Evolutionary conservation across 225 moss, liverwort and hornwort genomes (phyloP).

Genomic region (Neckera pumila): DNA sequence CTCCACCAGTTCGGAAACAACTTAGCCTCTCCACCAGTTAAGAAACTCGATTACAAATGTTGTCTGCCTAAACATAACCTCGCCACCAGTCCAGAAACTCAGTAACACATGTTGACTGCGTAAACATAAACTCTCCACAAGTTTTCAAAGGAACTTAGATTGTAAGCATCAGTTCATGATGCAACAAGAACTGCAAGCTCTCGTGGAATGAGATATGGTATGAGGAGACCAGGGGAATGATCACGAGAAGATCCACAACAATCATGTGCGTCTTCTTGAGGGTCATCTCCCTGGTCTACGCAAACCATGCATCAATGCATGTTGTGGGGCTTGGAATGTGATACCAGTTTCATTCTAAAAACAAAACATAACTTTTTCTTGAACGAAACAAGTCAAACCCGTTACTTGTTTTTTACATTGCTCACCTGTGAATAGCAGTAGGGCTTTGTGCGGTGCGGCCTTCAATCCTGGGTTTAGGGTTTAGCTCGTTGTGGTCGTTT

Average conservation of each 20-base stretch:
- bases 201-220: background rate
- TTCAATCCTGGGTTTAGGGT: background rate
- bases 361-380: background rate
- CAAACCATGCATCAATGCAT: background rate
- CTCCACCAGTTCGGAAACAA: background rate
- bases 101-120: background rate
- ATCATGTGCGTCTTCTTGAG: background rate
- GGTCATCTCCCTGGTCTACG: background rate
- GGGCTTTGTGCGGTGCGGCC: background rate
- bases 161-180: background rate
- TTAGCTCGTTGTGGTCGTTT: background rate
- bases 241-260: background rate
- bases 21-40: too few species aligned
- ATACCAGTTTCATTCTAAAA: background rate
- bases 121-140: background rate
- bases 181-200: background rate
- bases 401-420: too few species aligned
- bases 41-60: background rate
- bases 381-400: background rate
- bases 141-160: background rate
- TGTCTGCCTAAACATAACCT: background rate
- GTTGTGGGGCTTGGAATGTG: background rate
- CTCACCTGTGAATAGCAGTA: background rate
- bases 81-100: background rate
- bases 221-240: background rate